These are phyloP conservation scores for Leishmania tarentolae DNA, from an alignment of 208 protist species.

Conservation along the genomic window DNA sequence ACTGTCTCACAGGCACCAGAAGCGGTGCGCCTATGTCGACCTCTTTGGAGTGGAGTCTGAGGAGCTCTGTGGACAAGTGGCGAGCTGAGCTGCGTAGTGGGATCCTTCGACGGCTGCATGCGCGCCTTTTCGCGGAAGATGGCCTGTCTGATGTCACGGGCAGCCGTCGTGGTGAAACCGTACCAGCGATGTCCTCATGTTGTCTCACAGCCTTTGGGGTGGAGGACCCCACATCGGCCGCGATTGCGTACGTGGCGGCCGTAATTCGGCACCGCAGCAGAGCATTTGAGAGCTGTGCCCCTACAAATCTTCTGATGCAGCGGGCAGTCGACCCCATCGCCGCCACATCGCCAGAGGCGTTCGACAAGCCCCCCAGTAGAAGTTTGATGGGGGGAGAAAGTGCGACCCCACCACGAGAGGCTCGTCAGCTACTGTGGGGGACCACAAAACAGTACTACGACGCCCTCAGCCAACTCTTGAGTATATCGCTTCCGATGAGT, in stretches of 20 bases:
- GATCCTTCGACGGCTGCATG: not conserved
- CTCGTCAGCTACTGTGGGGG: not conserved
- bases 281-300: not conserved
- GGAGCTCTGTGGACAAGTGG: not conserved
- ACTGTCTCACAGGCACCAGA: not conserved
- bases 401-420: not conserved
- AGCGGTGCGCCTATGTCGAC: not conserved
- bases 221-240: not conserved
- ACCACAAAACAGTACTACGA: constrained; percentile 1
- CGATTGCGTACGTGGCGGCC: not conserved
- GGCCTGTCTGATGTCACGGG: not conserved
- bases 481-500: not conserved
- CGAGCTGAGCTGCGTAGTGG: not conserved
- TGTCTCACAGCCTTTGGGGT: not conserved
- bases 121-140: not conserved
- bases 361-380: not conserved
- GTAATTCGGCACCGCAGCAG: not conserved
- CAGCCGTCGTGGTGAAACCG: not conserved
- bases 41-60: not conserved
- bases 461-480: not conserved
- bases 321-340: not conserved
- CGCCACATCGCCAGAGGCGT: not conserved
- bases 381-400: not conserved
- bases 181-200: no score
- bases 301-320: not conserved